Base-by-base conservation (phyloP, 1,139 yeast genomes). In the Protomyces pachydermus region DNA sequence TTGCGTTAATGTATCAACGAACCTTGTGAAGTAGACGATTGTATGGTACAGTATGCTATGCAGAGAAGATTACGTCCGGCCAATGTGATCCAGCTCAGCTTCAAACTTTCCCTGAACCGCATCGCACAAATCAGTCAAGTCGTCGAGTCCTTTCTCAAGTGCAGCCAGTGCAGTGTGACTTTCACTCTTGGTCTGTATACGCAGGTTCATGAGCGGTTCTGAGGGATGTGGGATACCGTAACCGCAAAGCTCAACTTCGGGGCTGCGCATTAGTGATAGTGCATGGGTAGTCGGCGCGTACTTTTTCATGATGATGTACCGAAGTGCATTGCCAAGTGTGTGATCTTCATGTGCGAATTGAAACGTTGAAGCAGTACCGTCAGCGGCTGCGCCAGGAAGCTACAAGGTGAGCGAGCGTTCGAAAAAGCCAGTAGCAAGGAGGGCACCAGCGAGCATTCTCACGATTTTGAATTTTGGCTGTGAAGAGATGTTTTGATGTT, bases 211-310 rank as follows among this genome's bases (percentile, higher is more conserved):
- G 71, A 88, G 87, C 67, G 90, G 83, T 76, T 95, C 98, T 42
- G 97, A 89, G 35, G 98, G 98, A 77, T 93, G 98, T n/a, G 98
- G 98, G 68, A 93, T 95, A 58, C 97, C 89, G 78, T 93, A 93
- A 66, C 98, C 98, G 74, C 98, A 93, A 75, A 95, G 93, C 73
- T 93, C 98, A 39, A 93, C 98, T 70, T 91, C 96, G 48, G 97
- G 97, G 77, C 79, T 75, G 56, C 32, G 32, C 32, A 28, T 20
- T 18, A 39, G 46, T 18, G 10, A 3, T 50, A 1, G 2, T 65
- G 20, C 55, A 23, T 37, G 51, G 32, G 32, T 2, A 28, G 32
- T 1, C 0, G 32, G 32, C 32, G 4, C 35, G n/a, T 67, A 76
- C 79, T 93, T 93, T 78, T 91, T 91, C 97, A 93, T 91, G 71